phyloP scores from a whole-genome alignment of 495 filamentous ascomycete species.

The Cercophora sp. region DNA sequence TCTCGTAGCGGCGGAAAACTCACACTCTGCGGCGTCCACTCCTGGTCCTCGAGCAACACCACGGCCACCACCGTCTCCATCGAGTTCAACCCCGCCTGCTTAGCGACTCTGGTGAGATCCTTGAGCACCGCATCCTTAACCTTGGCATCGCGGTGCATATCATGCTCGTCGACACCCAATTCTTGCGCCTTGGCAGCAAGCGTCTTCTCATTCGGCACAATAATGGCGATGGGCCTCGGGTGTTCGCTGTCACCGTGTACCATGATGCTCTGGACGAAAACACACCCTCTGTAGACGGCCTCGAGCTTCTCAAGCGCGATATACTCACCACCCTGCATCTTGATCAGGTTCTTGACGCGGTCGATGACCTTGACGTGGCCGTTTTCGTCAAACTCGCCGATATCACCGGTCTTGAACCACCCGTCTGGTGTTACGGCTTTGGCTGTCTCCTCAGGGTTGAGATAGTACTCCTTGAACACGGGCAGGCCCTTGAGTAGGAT shows the following conservation, averaged over 20 bases:
- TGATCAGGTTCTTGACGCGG: slow-evolving; percentile 81
- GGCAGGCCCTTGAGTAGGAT: slow-evolving; percentile 70
- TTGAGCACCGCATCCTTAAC: slow-evolving; percentile 49
- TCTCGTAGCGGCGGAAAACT: slow-evolving; percentile 23
- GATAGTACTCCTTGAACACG: slow-evolving; percentile 72
- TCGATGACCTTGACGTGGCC: slow-evolving; percentile 86
- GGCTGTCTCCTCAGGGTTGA: slow-evolving; percentile 74
- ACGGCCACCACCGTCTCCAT: slow-evolving; percentile 60
- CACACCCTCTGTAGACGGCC: slow-evolving; percentile 55
- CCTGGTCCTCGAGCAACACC: slow-evolving; percentile 54
- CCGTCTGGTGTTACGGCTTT: slow-evolving; percentile 78
- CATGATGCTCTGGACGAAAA: slow-evolving; percentile 56
- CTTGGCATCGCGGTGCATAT: slow-evolving; percentile 42
- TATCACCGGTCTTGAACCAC: slow-evolving; percentile 91
- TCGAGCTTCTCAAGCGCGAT: slow-evolving; percentile 66
- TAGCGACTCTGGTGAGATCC: slow-evolving; percentile 49
- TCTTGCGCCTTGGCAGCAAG: slow-evolving; percentile 49
- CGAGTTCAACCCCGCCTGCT: slow-evolving; percentile 46
- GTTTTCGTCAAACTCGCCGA: slow-evolving; percentile 66
- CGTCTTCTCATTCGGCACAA: slow-evolving; percentile 53
- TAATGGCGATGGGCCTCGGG: slow-evolving; percentile 53
- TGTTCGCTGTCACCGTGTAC: slow-evolving; percentile 51
- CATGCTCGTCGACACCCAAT: slow-evolving; percentile 46
- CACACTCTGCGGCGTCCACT: slow-evolving; percentile 64
- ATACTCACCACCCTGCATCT: slow-evolving; percentile 63